These are phyloP conservation scores for Beta corolliflora DNA, from an alignment of 179 eudicot genomes.

Conservation along the genomic window DNA sequence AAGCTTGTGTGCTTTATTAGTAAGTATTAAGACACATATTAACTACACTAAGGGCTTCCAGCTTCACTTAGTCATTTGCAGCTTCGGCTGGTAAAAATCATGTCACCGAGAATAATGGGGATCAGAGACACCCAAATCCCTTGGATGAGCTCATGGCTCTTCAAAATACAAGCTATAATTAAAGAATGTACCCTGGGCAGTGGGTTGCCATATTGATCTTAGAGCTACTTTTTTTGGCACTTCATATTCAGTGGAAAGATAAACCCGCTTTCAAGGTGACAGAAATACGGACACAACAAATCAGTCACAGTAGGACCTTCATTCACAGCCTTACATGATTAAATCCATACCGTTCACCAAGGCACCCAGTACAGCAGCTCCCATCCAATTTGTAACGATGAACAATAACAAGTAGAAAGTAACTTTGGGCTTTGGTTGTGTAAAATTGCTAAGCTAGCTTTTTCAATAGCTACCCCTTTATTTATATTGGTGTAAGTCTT, in stretches of 20 bases:
- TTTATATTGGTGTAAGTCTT: not conserved
- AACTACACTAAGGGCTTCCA: not conserved
- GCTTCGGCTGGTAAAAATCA: not conserved
- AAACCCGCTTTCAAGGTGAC: not conserved
- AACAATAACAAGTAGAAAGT: not conserved
- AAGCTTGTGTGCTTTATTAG: no score
- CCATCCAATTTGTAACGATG: not conserved
- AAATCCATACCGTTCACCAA: not conserved
- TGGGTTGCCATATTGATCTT: not conserved
- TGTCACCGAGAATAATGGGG: not conserved
- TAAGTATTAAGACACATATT: no score
- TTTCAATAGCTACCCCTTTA: not conserved
- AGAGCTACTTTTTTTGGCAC: not conserved
- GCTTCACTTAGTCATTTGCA: not conserved
- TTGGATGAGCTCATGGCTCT: not conserved
- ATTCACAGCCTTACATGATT: not conserved
- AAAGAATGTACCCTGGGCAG: no score
- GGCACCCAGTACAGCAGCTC: not conserved
- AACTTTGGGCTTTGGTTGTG: not conserved
- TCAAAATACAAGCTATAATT: not conserved
- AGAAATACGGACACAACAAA: not conserved
- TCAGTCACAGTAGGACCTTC: not conserved
- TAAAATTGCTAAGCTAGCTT: not conserved
- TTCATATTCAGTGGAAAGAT: not conserved
- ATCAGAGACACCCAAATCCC: not conserved